Evolutionary conservation across 345 rosid species (phyloP).

Genomic region (Populus alba): DNA sequence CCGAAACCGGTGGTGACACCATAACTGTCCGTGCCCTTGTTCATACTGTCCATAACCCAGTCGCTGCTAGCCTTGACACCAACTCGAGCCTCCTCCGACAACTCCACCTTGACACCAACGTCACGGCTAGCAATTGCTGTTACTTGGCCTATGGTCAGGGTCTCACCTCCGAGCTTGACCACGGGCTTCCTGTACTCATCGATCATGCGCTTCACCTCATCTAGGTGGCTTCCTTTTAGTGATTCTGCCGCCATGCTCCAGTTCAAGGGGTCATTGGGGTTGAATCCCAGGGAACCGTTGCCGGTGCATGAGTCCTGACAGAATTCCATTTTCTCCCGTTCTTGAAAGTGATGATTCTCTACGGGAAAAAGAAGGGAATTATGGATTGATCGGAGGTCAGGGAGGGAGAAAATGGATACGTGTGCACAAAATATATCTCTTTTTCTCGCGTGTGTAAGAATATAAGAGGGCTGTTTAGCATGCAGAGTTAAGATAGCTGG

Average conservation of each 20-base stretch:
- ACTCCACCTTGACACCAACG: constrained; percentile 14
- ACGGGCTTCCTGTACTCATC: constrained; percentile 52
- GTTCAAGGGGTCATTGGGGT: constrained; percentile 53
- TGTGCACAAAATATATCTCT: too few species aligned
- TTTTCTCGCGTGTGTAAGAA: too few species aligned
- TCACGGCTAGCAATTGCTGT: constrained; percentile 44
- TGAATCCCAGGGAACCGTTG: background rate
- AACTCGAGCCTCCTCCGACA: constrained; percentile 17
- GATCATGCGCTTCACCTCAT: constrained; percentile 77
- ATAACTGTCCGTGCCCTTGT: constrained; percentile 29
- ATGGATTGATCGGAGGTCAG: background rate
- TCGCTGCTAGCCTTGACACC: constrained; percentile 27
- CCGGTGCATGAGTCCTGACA: background rate
- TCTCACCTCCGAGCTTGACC: constrained; percentile 65
- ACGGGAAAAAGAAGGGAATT: background rate
- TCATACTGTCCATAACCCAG: constrained; percentile 26
- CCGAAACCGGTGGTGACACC: constrained; percentile 35
- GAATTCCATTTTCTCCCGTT: constrained; percentile 1
- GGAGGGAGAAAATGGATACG: background rate
- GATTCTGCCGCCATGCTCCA: constrained; percentile 70
- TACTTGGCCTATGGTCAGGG: constrained; percentile 76
- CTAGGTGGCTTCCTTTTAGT: constrained; percentile 75
- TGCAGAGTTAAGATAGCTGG: too few species aligned
- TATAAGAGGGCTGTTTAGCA: background rate
- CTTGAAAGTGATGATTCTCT: background rate